phyloP scores from a whole-genome alignment of 2,329 filamentous ascomycete species.

The Aspergillus neotritici region DNA sequence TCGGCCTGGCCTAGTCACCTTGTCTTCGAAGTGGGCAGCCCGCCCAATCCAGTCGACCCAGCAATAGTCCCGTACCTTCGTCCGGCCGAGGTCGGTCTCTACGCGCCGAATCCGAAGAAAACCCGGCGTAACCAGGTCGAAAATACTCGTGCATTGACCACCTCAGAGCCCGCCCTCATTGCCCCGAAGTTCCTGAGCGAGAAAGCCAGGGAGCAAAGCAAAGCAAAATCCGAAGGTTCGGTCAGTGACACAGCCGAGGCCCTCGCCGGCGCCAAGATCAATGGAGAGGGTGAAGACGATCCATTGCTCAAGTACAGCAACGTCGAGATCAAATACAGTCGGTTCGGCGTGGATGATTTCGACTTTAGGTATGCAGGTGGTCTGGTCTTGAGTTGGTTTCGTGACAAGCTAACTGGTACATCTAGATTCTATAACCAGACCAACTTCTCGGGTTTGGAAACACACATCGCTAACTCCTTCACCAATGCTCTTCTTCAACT shows the following conservation, averaged over 20 bases:
- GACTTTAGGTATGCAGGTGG: conserved; percentile 80
- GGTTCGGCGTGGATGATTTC: conserved; percentile 98
- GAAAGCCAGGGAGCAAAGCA: conserved; percentile 64
- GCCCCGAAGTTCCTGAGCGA: conserved; percentile 93
- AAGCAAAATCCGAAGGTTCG: conserved; percentile 34
- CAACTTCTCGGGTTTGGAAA: conserved; percentile 83
- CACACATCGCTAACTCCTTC: conserved; percentile 94
- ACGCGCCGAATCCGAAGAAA: conserved; percentile 69
- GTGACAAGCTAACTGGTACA: conserved; percentile 1
- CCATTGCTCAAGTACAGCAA: conserved; percentile 85
- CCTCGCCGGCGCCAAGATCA: conserved; percentile 63
- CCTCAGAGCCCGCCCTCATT: conserved; percentile 56
- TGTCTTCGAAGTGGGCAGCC: conserved; percentile 77
- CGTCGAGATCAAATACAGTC: conserved; percentile 98
- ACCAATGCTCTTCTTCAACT: conserved; percentile 88
- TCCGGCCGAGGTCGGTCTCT: conserved; percentile 67
- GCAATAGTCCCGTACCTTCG: conserved; percentile 64
- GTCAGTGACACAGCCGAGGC: conserved; percentile 57
- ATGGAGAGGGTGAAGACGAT: conserved; percentile 68
- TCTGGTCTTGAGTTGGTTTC: conserved; percentile 8
- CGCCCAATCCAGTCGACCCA: conserved; percentile 68
- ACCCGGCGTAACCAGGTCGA: conserved; percentile 76
- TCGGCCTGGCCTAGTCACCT: conserved; percentile 86
- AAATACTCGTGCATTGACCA: conserved; percentile 62
- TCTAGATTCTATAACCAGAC: conserved; percentile 89